phyloP scores from a whole-genome alignment of 768 basidiomycete genomes.

The Pisolithus tinctorius region DNA sequence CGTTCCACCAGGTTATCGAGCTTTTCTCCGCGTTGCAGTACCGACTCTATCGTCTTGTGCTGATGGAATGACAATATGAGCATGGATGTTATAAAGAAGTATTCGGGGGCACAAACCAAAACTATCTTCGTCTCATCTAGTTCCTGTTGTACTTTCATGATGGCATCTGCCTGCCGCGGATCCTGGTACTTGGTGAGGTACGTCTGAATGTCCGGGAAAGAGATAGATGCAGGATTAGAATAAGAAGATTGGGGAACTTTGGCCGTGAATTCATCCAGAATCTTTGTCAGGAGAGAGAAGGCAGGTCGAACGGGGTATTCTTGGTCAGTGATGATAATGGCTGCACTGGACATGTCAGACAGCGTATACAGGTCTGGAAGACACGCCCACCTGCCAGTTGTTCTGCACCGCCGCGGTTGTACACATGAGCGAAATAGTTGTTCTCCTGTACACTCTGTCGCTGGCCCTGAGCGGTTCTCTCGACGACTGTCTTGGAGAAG shows the following conservation, averaged over 20 bases:
- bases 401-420: constrained; percentile 83
- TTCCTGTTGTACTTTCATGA: constrained; percentile 97
- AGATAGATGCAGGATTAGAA: constrained; percentile 57
- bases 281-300: constrained; percentile 88
- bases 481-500: constrained; percentile 88
- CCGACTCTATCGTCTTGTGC: constrained; percentile 99
- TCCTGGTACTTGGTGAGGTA: constrained; percentile 95
- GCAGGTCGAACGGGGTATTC: constrained; percentile 97
- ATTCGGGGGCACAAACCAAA: constrained; percentile 49
- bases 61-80: constrained; percentile 25
- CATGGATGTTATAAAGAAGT: background rate
- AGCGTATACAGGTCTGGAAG: constrained; percentile 1
- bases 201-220: constrained; percentile 66
- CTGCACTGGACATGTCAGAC: constrained; percentile 32
- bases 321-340: constrained; percentile 87
- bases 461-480: constrained; percentile 81
- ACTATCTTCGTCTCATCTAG: constrained; percentile 99
- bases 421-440: constrained; percentile 87
- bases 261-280: constrained; percentile 86
- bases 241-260: constrained; percentile 71
- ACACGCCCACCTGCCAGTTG: constrained; percentile 65
- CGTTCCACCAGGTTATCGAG: constrained; percentile 93
- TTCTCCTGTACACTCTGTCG: constrained; percentile 94
- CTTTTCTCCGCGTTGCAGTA: constrained; percentile 93
- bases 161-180: constrained; percentile 92